Base-by-base conservation (phyloP, 2,329 filamentous ascomycete species). In the Colletotrichum eleusines region DNA sequence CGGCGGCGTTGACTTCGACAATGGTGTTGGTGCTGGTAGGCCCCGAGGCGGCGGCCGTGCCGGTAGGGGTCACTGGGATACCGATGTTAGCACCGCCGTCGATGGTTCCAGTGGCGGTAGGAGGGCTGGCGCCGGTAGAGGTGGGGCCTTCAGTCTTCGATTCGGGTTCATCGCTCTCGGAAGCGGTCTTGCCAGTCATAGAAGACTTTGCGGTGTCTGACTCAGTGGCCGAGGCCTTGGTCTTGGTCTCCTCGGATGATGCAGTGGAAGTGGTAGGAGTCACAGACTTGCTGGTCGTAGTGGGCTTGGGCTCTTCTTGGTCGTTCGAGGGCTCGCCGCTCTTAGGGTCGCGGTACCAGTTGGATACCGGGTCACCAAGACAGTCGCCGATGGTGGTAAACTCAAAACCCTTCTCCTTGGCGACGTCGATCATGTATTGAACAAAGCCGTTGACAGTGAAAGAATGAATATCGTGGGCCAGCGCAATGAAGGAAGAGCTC, bases 341-440 rank as follows among this genome's bases (percentile, higher is more conserved):
- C 14, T 75, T 77, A 1, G 79, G 76, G 59, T 77, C 73, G 28
- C 84, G 81, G 76, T 86, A 86, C 84, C 84, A 86, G 78, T 86
- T 86, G 44, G 74, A 77, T 7, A 73, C 59, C 14, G 82, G 80
- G 73, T 86, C 84, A 33, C 80, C 81, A 42, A 86, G 78, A 72
- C 84, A 86, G 69, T 85, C 84, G 58, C 84, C 84, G 20, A 85
- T 76, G 8, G 83, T 84, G 38, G 84, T 83, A 18, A 81, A 78
- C 74, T 80, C 80, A 79, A 82, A 85, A 28, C 81, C 80, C 38
- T 82, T 78, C 9, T 72, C 68, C 51, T 77, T 79, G 5, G 81
- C 76, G 60, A 76, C 79, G 12, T 81, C 77, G 42, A 86, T 82
- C 81, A 85, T 84, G 76, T 77, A 84, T 57, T 80, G 79, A 20